Percentiles rank a stretch among this genome's conserved stretches.
phyloP scores from a whole-genome alignment of 1,284 basidiomycete species.

The Pyrrhoderma lamaoense region DNA sequence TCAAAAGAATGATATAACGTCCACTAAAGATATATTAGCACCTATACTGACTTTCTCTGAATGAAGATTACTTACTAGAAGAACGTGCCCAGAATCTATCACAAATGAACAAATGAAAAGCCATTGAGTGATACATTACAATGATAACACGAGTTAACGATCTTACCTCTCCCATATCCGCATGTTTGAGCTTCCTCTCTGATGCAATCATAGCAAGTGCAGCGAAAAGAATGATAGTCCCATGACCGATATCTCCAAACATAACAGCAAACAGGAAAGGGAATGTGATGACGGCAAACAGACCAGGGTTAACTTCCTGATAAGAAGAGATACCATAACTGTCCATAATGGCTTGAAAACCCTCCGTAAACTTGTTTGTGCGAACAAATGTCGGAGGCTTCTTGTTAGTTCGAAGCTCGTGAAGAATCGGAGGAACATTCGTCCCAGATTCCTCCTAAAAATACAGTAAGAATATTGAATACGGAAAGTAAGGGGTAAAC shows the following conservation, averaged over 20 bases:
- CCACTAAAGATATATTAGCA: conserved; percentile 47
- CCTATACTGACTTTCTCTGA: conserved; percentile 1
- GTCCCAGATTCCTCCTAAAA: conserved; percentile 87
- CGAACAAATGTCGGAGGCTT: conserved; percentile 94
- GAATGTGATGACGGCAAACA: conserved; percentile 92
- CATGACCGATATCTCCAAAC: conserved; percentile 99
- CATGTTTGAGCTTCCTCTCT: conserved; percentile 76
- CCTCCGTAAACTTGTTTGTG: conserved; percentile 95
- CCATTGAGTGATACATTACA: background rate
- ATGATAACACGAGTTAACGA: background rate
- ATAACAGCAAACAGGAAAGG: conserved; percentile 99
- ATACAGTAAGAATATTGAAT: background rate
- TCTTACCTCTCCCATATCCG: conserved; percentile 71
- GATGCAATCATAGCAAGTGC: conserved; percentile 81
- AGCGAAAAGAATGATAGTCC: conserved; percentile 72
- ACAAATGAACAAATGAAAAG: conserved; percentile 16
- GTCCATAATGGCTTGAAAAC: conserved; percentile 98
- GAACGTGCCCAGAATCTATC: conserved; percentile 80
- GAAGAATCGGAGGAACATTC: conserved; percentile 85
- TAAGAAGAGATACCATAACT: conserved; percentile 94
- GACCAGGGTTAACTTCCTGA: conserved; percentile 95
- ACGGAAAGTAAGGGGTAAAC: conserved; percentile 23
- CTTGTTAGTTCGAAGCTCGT: conserved; percentile 85
- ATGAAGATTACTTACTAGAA: conserved; percentile 66
- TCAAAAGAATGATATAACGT: conserved; percentile 96